These are phyloP conservation scores for Gonapodya prolifera DNA, from an alignment of 192 early-diverging fungal species.

Conservation along the genomic window DNA sequence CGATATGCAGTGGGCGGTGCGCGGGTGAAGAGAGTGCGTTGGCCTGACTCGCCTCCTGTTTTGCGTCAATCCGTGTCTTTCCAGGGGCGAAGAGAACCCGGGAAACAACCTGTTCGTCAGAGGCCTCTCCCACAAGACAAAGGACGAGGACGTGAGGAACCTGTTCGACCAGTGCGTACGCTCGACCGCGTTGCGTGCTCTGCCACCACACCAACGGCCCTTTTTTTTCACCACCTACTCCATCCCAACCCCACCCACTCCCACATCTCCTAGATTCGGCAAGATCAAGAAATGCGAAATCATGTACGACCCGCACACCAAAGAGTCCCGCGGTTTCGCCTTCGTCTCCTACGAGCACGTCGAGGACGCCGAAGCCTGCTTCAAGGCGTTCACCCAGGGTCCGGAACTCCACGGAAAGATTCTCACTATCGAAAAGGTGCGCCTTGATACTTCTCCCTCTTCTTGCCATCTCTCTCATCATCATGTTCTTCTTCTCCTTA, in stretches of 20 bases:
- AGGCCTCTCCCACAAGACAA: conserved; percentile 44
- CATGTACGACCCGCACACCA: conserved; percentile 68
- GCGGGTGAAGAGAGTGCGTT: too few relatives aligned
- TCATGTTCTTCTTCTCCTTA: too few relatives aligned
- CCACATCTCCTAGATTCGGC: background rate
- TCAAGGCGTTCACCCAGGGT: conserved; percentile 18
- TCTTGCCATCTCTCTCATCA: background rate
- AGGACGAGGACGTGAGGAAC: conserved; percentile 50
- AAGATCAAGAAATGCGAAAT: conserved; percentile 55
- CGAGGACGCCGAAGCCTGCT: conserved; percentile 24
- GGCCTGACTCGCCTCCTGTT: too few relatives aligned
- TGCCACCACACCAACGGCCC: too few relatives aligned
- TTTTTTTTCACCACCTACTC: background rate
- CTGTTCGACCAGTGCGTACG: conserved; percentile 50
- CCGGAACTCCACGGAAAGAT: conserved; percentile 22
- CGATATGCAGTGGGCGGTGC: background rate
- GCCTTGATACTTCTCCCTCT: too few relatives aligned
- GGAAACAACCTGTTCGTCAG: conserved; percentile 67
- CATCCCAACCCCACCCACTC: background rate
- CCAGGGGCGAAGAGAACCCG: conserved; percentile 30
- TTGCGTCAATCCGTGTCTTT: too few relatives aligned
- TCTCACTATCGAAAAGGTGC: conserved; percentile 28
- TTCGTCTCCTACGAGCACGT: conserved; percentile 26
- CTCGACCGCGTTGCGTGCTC: background rate
- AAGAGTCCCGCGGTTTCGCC: conserved; percentile 53